Evolutionary conservation across 1,139 yeast genomes (phyloP).

Genomic region (Spencermartinsiella ligniputridi): DNA sequence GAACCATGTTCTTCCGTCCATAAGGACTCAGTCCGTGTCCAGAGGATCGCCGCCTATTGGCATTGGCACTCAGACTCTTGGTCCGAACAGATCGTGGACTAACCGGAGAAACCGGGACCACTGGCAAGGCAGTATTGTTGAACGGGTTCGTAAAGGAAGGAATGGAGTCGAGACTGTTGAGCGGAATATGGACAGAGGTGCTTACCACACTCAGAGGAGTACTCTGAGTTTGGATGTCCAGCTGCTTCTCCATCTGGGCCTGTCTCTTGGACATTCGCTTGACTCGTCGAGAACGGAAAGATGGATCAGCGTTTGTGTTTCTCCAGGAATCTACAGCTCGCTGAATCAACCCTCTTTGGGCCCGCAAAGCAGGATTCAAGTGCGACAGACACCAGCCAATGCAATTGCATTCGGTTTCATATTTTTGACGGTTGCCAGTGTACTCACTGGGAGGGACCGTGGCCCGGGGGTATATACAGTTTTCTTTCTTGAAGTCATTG

Average conservation of each 20-base stretch:
- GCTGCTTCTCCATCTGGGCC: constrained; percentile 6
- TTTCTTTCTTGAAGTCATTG: constrained; percentile 34
- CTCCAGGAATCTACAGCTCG: constrained; percentile 50
- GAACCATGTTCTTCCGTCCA: neutral
- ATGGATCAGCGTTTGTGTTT: constrained; percentile 41
- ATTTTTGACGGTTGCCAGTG: constrained; percentile 41
- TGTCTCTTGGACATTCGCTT: constrained; percentile 27
- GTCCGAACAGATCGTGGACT: neutral
- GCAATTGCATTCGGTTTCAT: constrained; percentile 44
- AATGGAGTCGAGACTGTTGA: neutral
- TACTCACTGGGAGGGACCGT: constrained; percentile 39
- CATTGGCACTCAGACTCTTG: neutral
- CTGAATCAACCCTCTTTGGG: constrained; percentile 43
- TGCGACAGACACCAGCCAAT: constrained; percentile 45
- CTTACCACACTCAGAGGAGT: neutral
- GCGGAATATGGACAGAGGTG: neutral
- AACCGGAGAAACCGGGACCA: neutral
- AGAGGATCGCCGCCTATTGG: neutral
- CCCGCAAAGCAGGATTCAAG: constrained; percentile 39
- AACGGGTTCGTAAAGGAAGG: neutral
- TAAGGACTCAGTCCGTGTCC: neutral
- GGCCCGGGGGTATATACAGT: constrained; percentile 45
- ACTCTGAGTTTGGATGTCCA: neutral
- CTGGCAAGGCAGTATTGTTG: neutral
- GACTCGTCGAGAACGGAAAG: constrained; percentile 40